phyloP scores from a whole-genome alignment of 2,329 filamentous ascomycete species.

The Hymenoscyphus scutula region DNA sequence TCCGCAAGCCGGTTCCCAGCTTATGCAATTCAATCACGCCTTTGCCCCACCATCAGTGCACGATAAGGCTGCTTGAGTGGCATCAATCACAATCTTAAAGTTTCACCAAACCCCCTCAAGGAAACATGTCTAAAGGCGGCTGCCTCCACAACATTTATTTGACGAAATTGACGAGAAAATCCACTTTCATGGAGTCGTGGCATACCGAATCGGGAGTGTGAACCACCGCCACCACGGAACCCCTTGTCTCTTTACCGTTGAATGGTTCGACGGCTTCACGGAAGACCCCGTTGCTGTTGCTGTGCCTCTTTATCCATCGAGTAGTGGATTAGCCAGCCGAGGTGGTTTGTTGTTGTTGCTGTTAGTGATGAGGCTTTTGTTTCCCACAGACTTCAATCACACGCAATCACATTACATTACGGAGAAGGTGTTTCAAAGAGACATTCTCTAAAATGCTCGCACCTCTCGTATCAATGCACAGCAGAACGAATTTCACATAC shows the following conservation, averaged over 20 bases:
- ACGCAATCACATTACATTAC: not conserved
- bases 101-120: not conserved
- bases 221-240: not conserved
- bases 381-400: not conserved
- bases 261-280: not conserved
- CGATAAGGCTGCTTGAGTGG: not conserved
- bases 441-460: no score
- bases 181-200: not conserved
- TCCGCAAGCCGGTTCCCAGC: not conserved
- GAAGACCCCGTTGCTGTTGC: not conserved
- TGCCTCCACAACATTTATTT: not conserved
- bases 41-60: slow-evolving; percentile 1
- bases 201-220: not conserved
- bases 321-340: not conserved
- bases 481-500: not conserved
- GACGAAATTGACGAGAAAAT: not conserved
- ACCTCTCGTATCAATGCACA: not conserved
- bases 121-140: not conserved
- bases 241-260: not conserved
- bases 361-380: not conserved
- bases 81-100: not conserved
- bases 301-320: not conserved
- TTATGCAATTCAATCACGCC: not conserved
- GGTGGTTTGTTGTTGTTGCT: not conserved
- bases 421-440: not conserved